Conservation (phyloP, 805 yeast species). For the Ogataea dorogensis region DNA sequence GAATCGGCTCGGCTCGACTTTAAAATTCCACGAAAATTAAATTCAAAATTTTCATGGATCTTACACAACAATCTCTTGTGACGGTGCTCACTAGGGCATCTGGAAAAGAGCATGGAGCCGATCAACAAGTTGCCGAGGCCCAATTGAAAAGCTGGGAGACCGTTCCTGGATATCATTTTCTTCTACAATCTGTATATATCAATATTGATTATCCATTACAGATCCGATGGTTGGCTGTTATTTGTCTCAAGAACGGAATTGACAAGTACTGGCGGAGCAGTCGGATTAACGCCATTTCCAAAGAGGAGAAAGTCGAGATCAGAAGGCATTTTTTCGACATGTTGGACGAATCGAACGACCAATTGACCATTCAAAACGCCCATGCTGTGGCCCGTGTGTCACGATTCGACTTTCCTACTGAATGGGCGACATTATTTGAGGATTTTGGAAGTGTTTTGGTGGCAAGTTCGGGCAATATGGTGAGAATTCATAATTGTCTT, state of each 20-base stretch:
- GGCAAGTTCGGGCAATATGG: slow-evolving; percentile 45
- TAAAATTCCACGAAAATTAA: neutral
- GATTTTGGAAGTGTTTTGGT: slow-evolving; percentile 49
- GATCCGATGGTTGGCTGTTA: slow-evolving; percentile 81
- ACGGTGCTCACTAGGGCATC: slow-evolving; percentile 49
- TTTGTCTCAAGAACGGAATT: slow-evolving; percentile 84
- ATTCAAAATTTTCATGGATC: slow-evolving; percentile 20
- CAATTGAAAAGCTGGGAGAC: slow-evolving; percentile 71
- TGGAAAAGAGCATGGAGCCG: slow-evolving; percentile 45
- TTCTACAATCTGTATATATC: slow-evolving; percentile 51
- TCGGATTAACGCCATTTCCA: slow-evolving; percentile 47
- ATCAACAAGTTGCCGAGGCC: slow-evolving; percentile 64
- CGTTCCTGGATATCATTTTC: slow-evolving; percentile 38
- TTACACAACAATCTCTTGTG: slow-evolving; percentile 29
- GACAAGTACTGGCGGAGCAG: slow-evolving; percentile 83
- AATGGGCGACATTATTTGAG: slow-evolving; percentile 83
- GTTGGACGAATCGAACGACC: slow-evolving; percentile 69
- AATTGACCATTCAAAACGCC: slow-evolving; percentile 79
- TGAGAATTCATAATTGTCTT: slow-evolving; percentile 60
- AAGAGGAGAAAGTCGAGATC: slow-evolving; percentile 70
- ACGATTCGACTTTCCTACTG: slow-evolving; percentile 79
- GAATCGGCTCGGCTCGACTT: too few species aligned
- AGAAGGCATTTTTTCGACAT: slow-evolving; percentile 52
- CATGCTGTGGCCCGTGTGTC: slow-evolving; percentile 77
- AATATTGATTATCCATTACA: slow-evolving; percentile 59